phyloP scores from a whole-genome alignment of 1,284 basidiomycete species.

The Crepidotus sp. region DNA sequence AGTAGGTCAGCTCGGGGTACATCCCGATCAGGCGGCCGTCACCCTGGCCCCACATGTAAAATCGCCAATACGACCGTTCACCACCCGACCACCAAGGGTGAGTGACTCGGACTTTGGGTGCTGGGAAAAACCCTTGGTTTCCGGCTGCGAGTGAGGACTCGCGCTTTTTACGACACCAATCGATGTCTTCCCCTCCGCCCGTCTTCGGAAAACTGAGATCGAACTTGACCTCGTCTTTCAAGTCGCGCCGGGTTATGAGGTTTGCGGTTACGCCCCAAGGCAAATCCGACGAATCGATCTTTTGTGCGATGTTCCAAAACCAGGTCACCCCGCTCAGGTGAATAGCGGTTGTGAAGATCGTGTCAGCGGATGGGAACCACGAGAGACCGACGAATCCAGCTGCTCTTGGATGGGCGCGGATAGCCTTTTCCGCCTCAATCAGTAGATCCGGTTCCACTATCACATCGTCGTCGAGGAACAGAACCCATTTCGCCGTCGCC shows the following conservation, averaged over 20 bases:
- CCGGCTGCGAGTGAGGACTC: constrained; percentile 28
- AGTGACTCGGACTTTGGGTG: constrained; percentile 38
- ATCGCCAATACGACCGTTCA: constrained; percentile 40
- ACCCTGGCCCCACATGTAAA: constrained; percentile 52
- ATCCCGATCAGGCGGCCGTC: constrained; percentile 43
- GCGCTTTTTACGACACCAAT: constrained; percentile 47
- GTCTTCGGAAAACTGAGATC: constrained; percentile 48
- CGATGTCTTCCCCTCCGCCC: constrained; percentile 56
- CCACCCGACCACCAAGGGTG: constrained; percentile 55
- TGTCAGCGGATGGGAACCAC: constrained; percentile 39
- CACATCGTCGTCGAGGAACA: constrained; percentile 54
- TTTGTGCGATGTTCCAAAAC: constrained; percentile 54
- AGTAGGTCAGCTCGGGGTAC: constrained; percentile 40
- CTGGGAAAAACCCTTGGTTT: constrained; percentile 37
- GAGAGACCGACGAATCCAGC: constrained; percentile 48
- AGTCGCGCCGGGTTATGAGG: constrained; percentile 40
- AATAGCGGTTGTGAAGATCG: constrained; percentile 44
- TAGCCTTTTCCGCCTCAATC: constrained; percentile 36
- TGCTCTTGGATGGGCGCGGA: constrained; percentile 37
- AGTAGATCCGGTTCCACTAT: constrained; percentile 37
- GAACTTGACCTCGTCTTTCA: constrained; percentile 37
- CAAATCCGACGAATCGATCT: constrained; percentile 33
- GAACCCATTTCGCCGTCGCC: constrained; percentile 40
- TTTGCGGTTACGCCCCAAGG: constrained; percentile 61
- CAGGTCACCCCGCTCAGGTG: constrained; percentile 50